phyloP scores from a whole-genome alignment of 2,329 filamentous ascomycete species.

The Teratosphaeria viscida region DNA sequence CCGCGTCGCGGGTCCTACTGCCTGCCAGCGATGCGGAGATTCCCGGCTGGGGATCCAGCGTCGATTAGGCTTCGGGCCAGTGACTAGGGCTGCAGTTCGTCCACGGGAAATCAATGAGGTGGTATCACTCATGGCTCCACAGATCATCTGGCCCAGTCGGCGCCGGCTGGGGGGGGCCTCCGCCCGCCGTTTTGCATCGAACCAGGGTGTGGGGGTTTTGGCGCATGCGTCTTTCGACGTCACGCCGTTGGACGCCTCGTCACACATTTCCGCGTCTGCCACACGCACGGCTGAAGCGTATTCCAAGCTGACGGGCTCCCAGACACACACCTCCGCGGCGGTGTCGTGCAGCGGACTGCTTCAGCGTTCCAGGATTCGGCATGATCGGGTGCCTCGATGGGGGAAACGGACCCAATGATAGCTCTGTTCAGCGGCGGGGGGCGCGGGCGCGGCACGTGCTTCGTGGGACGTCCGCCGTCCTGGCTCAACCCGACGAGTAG shows the following conservation, averaged over 20 bases:
- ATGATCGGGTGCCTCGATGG: too few relatives aligned
- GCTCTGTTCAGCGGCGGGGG: not conserved
- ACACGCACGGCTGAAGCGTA: not conserved
- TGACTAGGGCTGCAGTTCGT: not conserved
- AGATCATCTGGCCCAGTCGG: not conserved
- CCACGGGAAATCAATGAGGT: not conserved
- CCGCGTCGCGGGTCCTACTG: too few relatives aligned
- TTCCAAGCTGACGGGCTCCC: too few relatives aligned
- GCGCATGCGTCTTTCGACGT: not conserved
- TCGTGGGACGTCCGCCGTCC: not conserved
- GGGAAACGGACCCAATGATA: too few relatives aligned
- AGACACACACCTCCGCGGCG: too few relatives aligned
- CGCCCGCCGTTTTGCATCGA: not conserved
- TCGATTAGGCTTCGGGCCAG: not conserved
- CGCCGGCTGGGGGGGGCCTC: not conserved
- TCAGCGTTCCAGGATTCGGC: too few relatives aligned
- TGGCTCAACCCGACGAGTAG: constrained; percentile 2
- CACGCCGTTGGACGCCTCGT: not conserved
- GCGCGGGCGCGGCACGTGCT: not conserved
- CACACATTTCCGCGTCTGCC: not conserved
- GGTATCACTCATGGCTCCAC: not conserved
- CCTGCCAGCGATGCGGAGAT: not conserved
- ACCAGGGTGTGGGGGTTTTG: not conserved
- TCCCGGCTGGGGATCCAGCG: not conserved
- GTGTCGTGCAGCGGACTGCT: too few relatives aligned